These are phyloP conservation scores for Hyaloscypha bicolor DNA, from an alignment of 495 filamentous ascomycete genomes.

Conservation along the genomic window DNA sequence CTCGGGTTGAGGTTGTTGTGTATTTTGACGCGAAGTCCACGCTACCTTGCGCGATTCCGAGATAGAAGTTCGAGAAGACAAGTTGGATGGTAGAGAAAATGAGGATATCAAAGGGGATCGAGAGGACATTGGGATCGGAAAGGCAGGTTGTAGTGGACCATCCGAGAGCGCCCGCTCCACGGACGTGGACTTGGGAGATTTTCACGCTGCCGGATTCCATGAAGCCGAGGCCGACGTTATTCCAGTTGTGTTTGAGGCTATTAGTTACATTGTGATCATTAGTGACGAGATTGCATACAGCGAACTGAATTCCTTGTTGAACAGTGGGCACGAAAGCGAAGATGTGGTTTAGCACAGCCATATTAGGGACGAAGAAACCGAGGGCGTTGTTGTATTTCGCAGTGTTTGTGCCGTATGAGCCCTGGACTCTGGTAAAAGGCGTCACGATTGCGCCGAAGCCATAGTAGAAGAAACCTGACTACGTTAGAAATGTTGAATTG, in stretches of 20 bases:
- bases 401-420: constrained; percentile 41
- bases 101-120: constrained; percentile 51
- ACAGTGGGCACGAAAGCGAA: constrained; percentile 56
- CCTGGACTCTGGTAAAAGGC: constrained; percentile 43
- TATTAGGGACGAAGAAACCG: constrained; percentile 49
- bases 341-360: constrained; percentile 57
- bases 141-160: constrained; percentile 50
- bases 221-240: constrained; percentile 61
- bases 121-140: constrained; percentile 47
- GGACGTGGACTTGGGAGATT: constrained; percentile 54
- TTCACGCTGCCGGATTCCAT: constrained; percentile 61
- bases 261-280: constrained; percentile 1
- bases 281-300: constrained; percentile 15
- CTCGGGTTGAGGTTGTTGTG: constrained; percentile 50
- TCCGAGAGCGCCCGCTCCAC: constrained; percentile 61
- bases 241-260: constrained; percentile 52
- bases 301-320: constrained; percentile 57
- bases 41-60: constrained; percentile 59
- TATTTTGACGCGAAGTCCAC: constrained; percentile 53
- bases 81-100: constrained; percentile 63
- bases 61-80: constrained; percentile 64
- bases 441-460: constrained; percentile 44
- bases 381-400: constrained; percentile 49
- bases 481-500: no score
- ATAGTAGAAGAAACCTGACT: constrained; percentile 44